Evolutionary conservation across 225 moss, liverwort and hornwort species (phyloP).

Genomic region (Pseudoscleropodium purum): DNA sequence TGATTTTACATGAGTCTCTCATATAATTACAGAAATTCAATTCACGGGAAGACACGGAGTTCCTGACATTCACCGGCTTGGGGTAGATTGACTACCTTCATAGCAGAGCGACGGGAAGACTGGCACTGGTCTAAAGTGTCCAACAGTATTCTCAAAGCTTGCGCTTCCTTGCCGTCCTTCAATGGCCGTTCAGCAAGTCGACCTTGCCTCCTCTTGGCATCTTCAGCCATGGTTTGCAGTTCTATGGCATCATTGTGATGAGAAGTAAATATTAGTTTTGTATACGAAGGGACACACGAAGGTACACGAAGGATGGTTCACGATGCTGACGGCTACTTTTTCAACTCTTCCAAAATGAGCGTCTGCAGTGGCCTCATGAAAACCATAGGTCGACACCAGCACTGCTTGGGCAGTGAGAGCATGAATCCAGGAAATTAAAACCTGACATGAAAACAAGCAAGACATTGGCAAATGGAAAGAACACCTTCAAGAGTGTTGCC

Average conservation of each 20-base stretch:
- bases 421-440: neutral
- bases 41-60: neutral
- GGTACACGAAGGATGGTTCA: neutral
- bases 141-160: conserved; percentile 25
- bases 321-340: neutral
- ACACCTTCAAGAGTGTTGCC: conserved; percentile 11
- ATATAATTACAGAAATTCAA: neutral
- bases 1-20: neutral
- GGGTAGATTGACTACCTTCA: conserved; percentile 1
- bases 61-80: neutral
- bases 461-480: neutral
- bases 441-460: neutral
- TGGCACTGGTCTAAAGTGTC: conserved; percentile 11
- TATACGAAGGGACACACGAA: neutral
- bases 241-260: conserved; percentile 4
- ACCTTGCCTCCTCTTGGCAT: conserved; percentile 25
- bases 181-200: conserved; percentile 31
- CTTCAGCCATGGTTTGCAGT: conserved; percentile 27
- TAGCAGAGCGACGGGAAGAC: conserved; percentile 11
- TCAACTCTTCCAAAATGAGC: neutral
- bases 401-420: neutral
- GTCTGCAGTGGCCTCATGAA: neutral
- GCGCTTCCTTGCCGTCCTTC: conserved; percentile 41
- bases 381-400: neutral
- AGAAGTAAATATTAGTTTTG: neutral